A percentile compares a stretch with the other conserved stretches of the same genome.
phyloP scores from a whole-genome alignment of 345 rosid genomes.

The Psidium guajava region DNA sequence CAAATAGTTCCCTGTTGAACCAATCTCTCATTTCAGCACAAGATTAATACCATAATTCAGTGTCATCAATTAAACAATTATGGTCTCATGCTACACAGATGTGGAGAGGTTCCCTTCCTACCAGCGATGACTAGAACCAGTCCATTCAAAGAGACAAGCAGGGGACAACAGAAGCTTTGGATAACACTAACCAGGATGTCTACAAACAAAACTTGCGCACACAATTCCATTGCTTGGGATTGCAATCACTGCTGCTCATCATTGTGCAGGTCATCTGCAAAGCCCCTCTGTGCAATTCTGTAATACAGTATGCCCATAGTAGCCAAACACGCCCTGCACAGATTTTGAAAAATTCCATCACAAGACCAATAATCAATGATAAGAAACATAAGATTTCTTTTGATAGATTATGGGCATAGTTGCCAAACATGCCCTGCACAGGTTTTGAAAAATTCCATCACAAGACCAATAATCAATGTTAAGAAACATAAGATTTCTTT shows the following conservation, averaged over 20 bases:
- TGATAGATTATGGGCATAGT: too few relatives aligned
- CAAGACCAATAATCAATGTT: background rate
- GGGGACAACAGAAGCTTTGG: background rate
- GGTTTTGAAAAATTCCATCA: too few relatives aligned
- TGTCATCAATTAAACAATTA: background rate
- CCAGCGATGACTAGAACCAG: background rate
- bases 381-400: too few relatives aligned
- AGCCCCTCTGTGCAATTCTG: constrained; percentile 76
- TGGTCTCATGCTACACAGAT: background rate
- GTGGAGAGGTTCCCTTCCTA: background rate
- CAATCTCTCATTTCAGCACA: background rate
- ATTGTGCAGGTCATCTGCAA: constrained; percentile 37
- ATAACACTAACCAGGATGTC: background rate
- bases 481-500: background rate
- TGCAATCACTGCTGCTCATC: constrained; percentile 49
- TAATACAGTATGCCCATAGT: constrained; percentile 97
- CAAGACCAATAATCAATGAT: background rate
- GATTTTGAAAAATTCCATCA: background rate
- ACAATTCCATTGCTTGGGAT: background rate
- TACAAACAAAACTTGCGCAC: background rate
- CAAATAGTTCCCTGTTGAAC: background rate
- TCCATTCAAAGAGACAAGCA: background rate
- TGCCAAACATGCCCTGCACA: too few relatives aligned
- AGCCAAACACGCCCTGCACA: constrained; percentile 95
- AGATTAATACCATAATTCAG: background rate